Evolutionary conservation across 2,329 filamentous ascomycete species (phyloP).

Genomic region (Zopfia rhizophila): DNA sequence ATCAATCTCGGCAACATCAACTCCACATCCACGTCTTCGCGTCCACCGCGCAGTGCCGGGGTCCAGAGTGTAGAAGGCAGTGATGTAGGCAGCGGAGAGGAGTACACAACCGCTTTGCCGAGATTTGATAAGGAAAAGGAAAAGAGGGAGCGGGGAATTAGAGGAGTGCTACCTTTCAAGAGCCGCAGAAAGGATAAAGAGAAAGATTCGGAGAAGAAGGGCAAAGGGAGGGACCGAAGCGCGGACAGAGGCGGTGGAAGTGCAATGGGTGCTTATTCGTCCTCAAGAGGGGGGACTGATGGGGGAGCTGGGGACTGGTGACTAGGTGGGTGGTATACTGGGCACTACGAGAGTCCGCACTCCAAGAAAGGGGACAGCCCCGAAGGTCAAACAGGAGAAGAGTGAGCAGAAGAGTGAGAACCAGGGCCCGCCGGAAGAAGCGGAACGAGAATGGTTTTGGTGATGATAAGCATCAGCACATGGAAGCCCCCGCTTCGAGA

Average conservation of each 20-base stretch:
- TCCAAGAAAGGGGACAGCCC: neutral
- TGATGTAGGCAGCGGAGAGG: constrained; percentile 51
- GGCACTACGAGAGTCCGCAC: constrained; percentile 25
- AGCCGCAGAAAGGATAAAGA: constrained; percentile 46
- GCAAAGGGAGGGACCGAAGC: constrained; percentile 31
- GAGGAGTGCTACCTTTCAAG: constrained; percentile 50
- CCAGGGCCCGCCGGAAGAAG: too few species aligned
- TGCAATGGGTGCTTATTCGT: constrained; percentile 32
- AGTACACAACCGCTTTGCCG: constrained; percentile 51
- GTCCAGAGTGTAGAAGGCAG: constrained; percentile 43
- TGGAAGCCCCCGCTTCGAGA: too few species aligned
- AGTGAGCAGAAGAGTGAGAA: constrained; percentile 7
- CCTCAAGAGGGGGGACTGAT: constrained; percentile 17
- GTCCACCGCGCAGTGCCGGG: constrained; percentile 39
- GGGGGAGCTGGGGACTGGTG: constrained; percentile 40
- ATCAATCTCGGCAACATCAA: constrained; percentile 36
- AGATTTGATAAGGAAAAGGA: constrained; percentile 50
- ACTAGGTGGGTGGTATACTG: constrained; percentile 50
- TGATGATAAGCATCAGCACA: too few species aligned
- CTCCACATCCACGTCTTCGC: constrained; percentile 26
- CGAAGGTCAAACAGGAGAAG: constrained; percentile 8
- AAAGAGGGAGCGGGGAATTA: constrained; percentile 52
- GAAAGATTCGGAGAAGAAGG: constrained; percentile 28
- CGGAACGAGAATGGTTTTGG: too few species aligned
- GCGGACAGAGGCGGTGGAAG: constrained; percentile 24